Percentiles rank a stretch among this genome's conserved stretches.
phyloP scores from a whole-genome alignment of 2,329 filamentous ascomycete species.

The Alternaria brassicicola region DNA sequence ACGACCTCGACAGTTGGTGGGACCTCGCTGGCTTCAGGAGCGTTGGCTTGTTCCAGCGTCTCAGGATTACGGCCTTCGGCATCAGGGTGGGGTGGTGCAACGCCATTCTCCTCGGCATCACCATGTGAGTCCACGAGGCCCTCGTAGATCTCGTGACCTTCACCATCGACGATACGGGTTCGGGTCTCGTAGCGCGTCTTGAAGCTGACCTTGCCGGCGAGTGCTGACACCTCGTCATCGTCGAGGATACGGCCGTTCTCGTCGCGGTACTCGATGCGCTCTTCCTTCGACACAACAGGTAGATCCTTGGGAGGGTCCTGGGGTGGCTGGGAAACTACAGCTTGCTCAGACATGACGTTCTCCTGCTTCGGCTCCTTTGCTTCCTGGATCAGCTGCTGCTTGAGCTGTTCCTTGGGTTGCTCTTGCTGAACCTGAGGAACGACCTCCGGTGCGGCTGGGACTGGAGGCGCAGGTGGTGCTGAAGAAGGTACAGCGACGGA shows the following conservation, averaged over 20 bases:
- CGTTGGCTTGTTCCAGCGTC: conserved; percentile 54
- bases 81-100: conserved; percentile 62
- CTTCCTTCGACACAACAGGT: conserved; percentile 64
- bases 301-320: conserved; percentile 32
- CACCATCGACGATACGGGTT: conserved; percentile 78
- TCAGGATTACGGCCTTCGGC: conserved; percentile 64
- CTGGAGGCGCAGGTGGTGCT: conserved; percentile 29
- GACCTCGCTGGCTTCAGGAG: conserved; percentile 48
- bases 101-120: conserved; percentile 40
- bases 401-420: conserved; percentile 11
- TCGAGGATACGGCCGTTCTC: conserved; percentile 89
- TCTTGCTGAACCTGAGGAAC: conserved; percentile 16
- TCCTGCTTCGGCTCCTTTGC: conserved; percentile 26
- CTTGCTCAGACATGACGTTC: conserved; percentile 33
- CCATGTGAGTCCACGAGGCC: conserved; percentile 48
- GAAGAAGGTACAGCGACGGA: conserved; percentile 37
- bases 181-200: conserved; percentile 96
- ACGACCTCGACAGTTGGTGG: conserved; percentile 50
- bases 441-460: conserved; percentile 14
- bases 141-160: conserved; percentile 75
- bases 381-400: conserved; percentile 4
- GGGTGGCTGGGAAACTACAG: conserved; percentile 41
- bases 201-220: conserved; percentile 94
- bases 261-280: conserved; percentile 92
- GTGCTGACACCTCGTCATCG: conserved; percentile 78